Evolutionary conservation across 306 rosid genomes (phyloP).

Genomic region (Purshia tridentata): DNA sequence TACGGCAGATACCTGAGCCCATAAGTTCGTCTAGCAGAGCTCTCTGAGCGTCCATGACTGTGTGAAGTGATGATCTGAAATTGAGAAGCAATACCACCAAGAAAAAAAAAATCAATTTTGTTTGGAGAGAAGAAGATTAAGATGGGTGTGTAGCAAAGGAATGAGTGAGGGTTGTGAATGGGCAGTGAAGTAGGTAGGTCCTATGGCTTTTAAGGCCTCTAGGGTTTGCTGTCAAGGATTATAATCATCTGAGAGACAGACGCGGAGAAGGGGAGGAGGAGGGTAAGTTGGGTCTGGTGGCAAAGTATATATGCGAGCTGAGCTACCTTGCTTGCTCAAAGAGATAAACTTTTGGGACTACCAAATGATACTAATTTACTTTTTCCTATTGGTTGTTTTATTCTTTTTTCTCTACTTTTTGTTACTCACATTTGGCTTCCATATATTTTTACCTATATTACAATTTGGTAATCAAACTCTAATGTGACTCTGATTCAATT

Average conservation of each 20-base stretch:
- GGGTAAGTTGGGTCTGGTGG: not conserved
- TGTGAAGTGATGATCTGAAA: slow-evolving; percentile 2
- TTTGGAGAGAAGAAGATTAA: not conserved
- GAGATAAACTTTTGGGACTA: too few relatives aligned
- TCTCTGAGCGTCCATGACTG: slow-evolving; percentile 94
- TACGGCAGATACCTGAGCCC: slow-evolving; percentile 68
- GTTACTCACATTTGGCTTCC: too few relatives aligned
- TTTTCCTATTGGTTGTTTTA: too few relatives aligned
- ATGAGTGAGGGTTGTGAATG: not conserved
- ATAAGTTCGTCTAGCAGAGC: slow-evolving; percentile 97
- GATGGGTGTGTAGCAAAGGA: slow-evolving; percentile 4
- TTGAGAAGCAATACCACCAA: not conserved
- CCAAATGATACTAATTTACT: too few relatives aligned
- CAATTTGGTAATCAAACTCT: too few relatives aligned
- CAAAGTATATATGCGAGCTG: too few relatives aligned
- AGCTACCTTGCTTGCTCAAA: too few relatives aligned
- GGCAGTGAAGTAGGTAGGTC: not conserved
- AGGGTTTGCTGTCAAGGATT: slow-evolving; percentile 30
- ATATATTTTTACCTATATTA: too few relatives aligned
- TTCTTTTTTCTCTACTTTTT: too few relatives aligned
- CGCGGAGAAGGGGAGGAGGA: not conserved
- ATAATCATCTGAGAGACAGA: not conserved
- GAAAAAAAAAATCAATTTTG: not conserved
- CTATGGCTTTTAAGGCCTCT: slow-evolving; percentile 23
- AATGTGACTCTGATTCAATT: too few relatives aligned